Base-by-base conservation (phyloP, 2,329 filamentous ascomycete genomes). In the Penicillium sp. region DNA sequence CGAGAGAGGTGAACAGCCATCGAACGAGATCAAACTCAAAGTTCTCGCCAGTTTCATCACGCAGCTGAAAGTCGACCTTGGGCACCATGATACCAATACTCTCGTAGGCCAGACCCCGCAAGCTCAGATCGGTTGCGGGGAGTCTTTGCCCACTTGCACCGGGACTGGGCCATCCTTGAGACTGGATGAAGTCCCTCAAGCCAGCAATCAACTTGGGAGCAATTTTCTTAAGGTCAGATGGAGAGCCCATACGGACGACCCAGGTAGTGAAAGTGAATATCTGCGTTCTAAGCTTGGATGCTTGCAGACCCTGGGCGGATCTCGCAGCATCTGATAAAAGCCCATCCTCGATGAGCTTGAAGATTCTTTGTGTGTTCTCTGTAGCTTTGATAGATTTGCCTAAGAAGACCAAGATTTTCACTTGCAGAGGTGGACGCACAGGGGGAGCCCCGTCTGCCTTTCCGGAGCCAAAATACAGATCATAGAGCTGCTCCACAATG, bases 231-330 rank as follows among this genome's bases (percentile, higher is more conserved):
- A 95, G 85, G 53, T 86, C 83, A 0, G 83, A 77, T 34, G 78
- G 68, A 0, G 87, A 83, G 7, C 89, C 90, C 67, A 92, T 87
- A 35, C 89, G 86, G 10, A 93, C 90, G 11, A 95, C 87, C 86
- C 93, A 98, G 54, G 91, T 90, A 57, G 96, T 86, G 67, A 94
- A 96, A 41, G 89, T 86, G 69, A 98, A 95, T 4, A 96, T 83
- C 0, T 93, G 91, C 48, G 87, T 88, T 65, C 92, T 86, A 10
- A 97, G 83, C 73, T 95, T 96, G 1, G 86, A 84, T 1, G 87
- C 87, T 75, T 96, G 92, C 7, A 94, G 81, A 0, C 88, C 87
- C 35, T 83, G 84, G 10, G 82, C 80, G 47, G 75, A 77, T 54
- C 68, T 69, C 66, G 79, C 69, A 48, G 64, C 60, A 52, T 74